These are phyloP conservation scores for Camellia japonica DNA, from an alignment of 148 eudicot genomes.

Conservation along the genomic window DNA sequence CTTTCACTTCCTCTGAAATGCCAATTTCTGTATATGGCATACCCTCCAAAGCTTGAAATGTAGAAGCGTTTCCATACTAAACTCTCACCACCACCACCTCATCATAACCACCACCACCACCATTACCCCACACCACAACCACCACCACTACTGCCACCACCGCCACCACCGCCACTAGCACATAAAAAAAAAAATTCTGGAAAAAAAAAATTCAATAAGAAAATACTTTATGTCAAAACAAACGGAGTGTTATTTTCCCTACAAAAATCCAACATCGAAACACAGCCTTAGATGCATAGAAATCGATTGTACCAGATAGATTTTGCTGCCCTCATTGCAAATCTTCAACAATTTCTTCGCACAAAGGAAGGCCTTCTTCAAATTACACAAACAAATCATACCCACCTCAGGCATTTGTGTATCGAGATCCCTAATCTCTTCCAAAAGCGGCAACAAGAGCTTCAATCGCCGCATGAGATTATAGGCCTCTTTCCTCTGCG, in stretches of 20 bases:
- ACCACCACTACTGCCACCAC: no score
- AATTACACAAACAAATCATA: constrained; percentile 29
- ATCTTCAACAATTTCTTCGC: constrained; percentile 56
- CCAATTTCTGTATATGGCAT: constrained; percentile 64
- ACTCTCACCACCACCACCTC: no score
- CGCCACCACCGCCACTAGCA: no score
- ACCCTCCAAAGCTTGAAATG: constrained; percentile 38
- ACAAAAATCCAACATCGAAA: no score
- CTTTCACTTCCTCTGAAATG: constrained; percentile 67
- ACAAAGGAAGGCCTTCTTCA: constrained; percentile 40
- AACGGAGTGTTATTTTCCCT: no score
- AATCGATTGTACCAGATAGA: constrained; percentile 44
- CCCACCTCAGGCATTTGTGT: constrained; percentile 12
- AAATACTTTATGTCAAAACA: no score
- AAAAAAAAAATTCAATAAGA: no score
- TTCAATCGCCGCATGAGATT: constrained; percentile 51
- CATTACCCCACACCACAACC: no score
- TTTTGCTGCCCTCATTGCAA: constrained; percentile 67
- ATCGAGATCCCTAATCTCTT: constrained; percentile 53
- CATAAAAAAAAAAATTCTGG: no score
- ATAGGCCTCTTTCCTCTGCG: constrained; percentile 57
- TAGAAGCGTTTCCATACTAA: no score
- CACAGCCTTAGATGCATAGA: not conserved
- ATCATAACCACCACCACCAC: no score
- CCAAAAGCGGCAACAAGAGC: constrained; percentile 51